A percentile compares a stretch with the other conserved stretches of the same genome.
Evolutionary conservation across 2,329 filamentous ascomycete genomes (phyloP).

Genomic region (Pyricularia grisea): DNA sequence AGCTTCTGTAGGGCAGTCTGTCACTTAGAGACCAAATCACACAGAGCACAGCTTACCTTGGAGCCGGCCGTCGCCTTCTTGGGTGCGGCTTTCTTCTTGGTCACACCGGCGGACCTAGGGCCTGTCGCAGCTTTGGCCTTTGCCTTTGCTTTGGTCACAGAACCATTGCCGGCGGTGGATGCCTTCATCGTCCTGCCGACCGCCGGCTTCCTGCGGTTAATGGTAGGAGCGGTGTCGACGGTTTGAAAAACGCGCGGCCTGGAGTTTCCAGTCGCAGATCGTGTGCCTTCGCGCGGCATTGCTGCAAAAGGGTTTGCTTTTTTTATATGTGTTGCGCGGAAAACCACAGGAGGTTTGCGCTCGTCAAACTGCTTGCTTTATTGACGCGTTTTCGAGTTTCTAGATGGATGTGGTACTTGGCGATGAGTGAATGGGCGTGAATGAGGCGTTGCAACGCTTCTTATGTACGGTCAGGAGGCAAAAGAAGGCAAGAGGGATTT

Average conservation of each 20-base stretch:
- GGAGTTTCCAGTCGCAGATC: slow-evolving; percentile 42
- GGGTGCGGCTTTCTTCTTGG: slow-evolving; percentile 26
- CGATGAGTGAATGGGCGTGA: background rate
- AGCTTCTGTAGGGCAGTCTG: background rate
- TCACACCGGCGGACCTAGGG: slow-evolving; percentile 22
- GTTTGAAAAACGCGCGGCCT: slow-evolving; percentile 41
- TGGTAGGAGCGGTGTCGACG: slow-evolving; percentile 36
- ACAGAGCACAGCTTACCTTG: slow-evolving; percentile 17
- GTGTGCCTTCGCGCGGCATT: slow-evolving; percentile 42
- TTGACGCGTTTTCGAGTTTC: background rate
- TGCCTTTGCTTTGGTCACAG: slow-evolving; percentile 18
- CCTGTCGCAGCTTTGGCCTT: slow-evolving; percentile 13
- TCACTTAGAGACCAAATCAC: background rate
- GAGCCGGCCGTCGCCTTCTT: slow-evolving; percentile 23
- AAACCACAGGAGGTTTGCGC: background rate
- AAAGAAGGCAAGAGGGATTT: background rate
- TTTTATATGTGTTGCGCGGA: background rate
- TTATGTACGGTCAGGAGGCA: background rate
- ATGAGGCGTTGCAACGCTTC: background rate
- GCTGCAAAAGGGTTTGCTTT: background rate
- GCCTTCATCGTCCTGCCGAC: slow-evolving; percentile 8
- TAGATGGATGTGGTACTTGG: background rate
- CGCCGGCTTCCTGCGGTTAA: slow-evolving; percentile 25
- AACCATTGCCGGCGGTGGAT: slow-evolving; percentile 2
- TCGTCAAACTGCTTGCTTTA: background rate